Evolutionary conservation across 495 filamentous ascomycete genomes (phyloP), one percentile per base, ranked within the genome.

Genomic region (Daldinia caldariorum): DNA sequence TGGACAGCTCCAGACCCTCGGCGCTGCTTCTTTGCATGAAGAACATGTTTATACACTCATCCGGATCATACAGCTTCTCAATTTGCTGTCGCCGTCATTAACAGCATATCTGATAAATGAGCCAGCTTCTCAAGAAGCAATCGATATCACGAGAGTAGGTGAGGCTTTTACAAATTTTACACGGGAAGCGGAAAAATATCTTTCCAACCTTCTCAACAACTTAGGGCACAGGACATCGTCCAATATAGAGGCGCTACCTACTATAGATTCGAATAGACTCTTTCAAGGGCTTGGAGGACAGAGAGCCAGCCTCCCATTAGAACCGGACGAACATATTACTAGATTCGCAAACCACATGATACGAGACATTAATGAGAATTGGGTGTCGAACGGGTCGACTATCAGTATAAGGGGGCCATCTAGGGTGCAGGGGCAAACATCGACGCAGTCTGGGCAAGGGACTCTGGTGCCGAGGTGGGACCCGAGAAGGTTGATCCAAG

Each of bases 351-450:
- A 70, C 26, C 71, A 74, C 32, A 78, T 83, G 39, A 34, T 71
- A 22, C 61, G 63, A 47, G 81, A 83, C 58, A 80, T 82, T n/a
- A 47, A 66, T 6, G 74, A 74, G 43, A 80, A 76, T 51, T 83
- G 82, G 82, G 58, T 76, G 0, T 72, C 76, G 13, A 64, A 74
- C 2, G 71, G 67, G 4, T 71, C 66, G 4, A 53, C 43, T 12
- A 79, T 82, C 4, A 79, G 45, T 69, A 64, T 82, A 45, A 71
- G 61, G 50, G 77, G 75, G 43, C 78, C 78, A 53, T 70, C 71
- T 0, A 70, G 71, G 58, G 59, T 47, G 54, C 70, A 64, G 31
- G 66, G 32, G 31, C 61, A 68, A 10, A 58, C 66, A 37, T 61
- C 69, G 12, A 74, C 74, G 14, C 74, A 76, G 38, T 73, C 66